These are phyloP conservation scores for Silene noctiflora DNA, from an alignment of 179 eudicot genomes.

Conservation along the genomic window DNA sequence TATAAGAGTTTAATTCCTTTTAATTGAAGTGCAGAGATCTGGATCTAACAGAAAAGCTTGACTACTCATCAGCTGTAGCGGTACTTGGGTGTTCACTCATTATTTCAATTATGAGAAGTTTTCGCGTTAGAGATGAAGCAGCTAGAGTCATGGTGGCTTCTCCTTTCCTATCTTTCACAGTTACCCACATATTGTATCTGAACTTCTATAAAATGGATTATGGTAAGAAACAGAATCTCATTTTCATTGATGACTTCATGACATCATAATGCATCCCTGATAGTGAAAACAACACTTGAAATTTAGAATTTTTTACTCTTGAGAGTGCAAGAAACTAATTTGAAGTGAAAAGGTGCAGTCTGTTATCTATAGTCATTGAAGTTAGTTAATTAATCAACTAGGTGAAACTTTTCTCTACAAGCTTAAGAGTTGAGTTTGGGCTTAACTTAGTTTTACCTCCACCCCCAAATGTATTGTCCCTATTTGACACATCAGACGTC, in stretches of 20 bases:
- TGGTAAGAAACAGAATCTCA: constrained; percentile 44
- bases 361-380: not conserved
- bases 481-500: not conserved
- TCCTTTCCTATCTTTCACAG: constrained; percentile 61
- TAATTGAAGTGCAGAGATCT: constrained; percentile 51
- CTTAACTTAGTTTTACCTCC: not conserved
- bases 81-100: constrained; percentile 69
- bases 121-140: constrained; percentile 60
- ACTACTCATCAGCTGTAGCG: constrained; percentile 77
- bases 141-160: constrained; percentile 86
- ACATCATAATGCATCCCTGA: not conserved
- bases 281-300: not conserved
- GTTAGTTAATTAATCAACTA: not conserved
- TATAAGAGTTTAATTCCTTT: constrained; percentile 5
- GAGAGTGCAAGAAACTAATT: not conserved
- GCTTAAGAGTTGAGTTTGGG: not conserved
- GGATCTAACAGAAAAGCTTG: constrained; percentile 76
- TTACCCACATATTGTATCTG: constrained; percentile 74
- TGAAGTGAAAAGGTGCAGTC: not conserved
- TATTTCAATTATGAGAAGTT: constrained; percentile 61
- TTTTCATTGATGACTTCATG: not conserved
- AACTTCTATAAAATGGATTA: constrained; percentile 64
- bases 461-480: not conserved
- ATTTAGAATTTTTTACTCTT: not conserved
- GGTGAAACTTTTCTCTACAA: not conserved